Base-by-base conservation (phyloP, 2,329 filamentous ascomycete genomes). In the Talaromyces sp. region DNA sequence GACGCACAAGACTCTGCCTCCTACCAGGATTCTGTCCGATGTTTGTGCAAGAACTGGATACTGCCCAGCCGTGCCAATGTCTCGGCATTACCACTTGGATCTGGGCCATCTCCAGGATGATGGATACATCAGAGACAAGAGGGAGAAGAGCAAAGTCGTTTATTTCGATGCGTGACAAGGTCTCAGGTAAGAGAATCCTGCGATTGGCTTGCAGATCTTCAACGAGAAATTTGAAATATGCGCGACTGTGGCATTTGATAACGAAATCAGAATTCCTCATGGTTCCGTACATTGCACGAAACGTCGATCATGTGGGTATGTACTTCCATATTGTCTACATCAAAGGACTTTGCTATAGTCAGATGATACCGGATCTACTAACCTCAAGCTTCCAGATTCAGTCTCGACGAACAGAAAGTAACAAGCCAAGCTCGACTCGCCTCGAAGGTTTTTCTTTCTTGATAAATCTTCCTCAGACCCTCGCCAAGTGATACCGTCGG, bases 81-180 rank as follows among this genome's bases (percentile, higher is more conserved):
- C 48, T 31, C 57, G 64, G 55, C 69, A 66, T n/a, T 28, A 65
- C 39, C 48, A 40, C 58, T 39, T 35, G 21, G 5, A 39, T 33
- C 35, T 31, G 16, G 25, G n/a, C 11, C 14, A 42, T 21, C 44
- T 48, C 44, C 12, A 16, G 12, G 21, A 16, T 5, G 11, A 25
- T 48, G 21, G 6, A 48, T 25, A 5, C 14, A n/a, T 18, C n/a
- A 44, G 40, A 21, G n/a, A 11, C 7, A 5, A 28, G 23, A 9
- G n/a, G n/a, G n/a, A 50, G 11, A 31, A 50, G 16, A 31, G 7
- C 8, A 25, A 16, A 28, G 16, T 8, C 18, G 25, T 28, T 28
- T 48, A 14, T 25, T 16, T 14, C 28, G 48, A 23, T 54, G 28
- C 18, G 6, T 54, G 14, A 16, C 31, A 21, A 35, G 35, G 12